phyloP scores from a whole-genome alignment of 805 yeast species.

The Sugiyamaella chiloensis region DNA sequence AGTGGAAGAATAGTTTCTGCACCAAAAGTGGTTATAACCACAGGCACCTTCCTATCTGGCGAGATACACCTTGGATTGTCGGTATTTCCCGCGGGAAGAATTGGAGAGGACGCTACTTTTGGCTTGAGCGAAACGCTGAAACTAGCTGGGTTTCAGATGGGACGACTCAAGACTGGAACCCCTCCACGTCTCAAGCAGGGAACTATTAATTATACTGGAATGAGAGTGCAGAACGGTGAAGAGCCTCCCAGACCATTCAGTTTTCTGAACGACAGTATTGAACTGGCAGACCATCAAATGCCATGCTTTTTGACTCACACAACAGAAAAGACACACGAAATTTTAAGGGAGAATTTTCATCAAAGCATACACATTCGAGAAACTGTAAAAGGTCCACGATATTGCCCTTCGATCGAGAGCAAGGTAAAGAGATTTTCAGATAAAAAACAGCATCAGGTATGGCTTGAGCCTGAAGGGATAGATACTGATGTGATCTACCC shows the following conservation, averaged over 20 bases:
- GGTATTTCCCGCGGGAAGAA: slow-evolving; percentile 84
- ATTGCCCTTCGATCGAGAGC: slow-evolving; percentile 95
- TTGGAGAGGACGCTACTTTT: slow-evolving; percentile 87
- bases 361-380: slow-evolving; percentile 88
- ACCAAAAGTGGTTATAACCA: slow-evolving; percentile 76
- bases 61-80: slow-evolving; percentile 89
- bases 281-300: slow-evolving; percentile 54
- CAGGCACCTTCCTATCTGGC: slow-evolving; percentile 93
- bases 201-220: slow-evolving; percentile 63
- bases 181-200: slow-evolving; percentile 82
- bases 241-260: slow-evolving; percentile 88
- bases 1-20: slow-evolving; percentile 62
- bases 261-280: slow-evolving; percentile 66
- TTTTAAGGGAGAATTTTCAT: slow-evolving; percentile 67
- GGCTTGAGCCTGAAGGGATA: slow-evolving; percentile 97
- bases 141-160: slow-evolving; percentile 76
- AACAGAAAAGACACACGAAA: slow-evolving; percentile 66
- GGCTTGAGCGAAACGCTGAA: slow-evolving; percentile 79
- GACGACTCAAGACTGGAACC: slow-evolving; percentile 94
- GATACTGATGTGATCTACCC: slow-evolving; percentile 89
- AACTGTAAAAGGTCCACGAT: slow-evolving; percentile 93
- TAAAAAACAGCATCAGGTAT: slow-evolving; percentile 71
- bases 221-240: slow-evolving; percentile 77
- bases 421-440: slow-evolving; percentile 78
- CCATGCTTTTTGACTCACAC: slow-evolving; percentile 78